These are phyloP conservation scores for Debaryomycetaceae sp. DNA, from an alignment of 1,139 yeast species.

Conservation along the genomic window DNA sequence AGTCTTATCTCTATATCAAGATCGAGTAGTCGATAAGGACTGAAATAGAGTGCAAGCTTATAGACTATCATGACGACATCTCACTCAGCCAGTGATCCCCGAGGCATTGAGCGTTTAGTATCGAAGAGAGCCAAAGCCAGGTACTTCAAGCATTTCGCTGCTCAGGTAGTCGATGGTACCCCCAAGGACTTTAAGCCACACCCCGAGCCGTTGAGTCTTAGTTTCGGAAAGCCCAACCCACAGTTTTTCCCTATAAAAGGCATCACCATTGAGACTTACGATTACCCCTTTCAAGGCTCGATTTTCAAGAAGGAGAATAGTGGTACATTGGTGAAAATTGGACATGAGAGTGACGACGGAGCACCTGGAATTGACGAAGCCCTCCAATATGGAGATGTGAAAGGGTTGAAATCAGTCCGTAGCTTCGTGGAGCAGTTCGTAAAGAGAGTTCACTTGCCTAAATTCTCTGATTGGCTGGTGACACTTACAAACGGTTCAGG, in stretches of 20 bases:
- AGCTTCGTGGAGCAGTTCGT: constrained; percentile 43
- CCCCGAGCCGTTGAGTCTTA: constrained; percentile 44
- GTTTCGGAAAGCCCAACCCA: constrained; percentile 57
- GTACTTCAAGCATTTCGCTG: constrained; percentile 20
- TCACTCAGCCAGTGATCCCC: background rate
- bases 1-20: background rate
- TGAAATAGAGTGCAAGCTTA: too few relatives aligned
- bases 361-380: constrained; percentile 43
- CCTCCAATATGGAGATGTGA: constrained; percentile 45
- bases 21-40: background rate
- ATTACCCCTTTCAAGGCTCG: constrained; percentile 36
- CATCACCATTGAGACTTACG: constrained; percentile 43
- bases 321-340: constrained; percentile 14
- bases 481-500: constrained; percentile 64
- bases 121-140: constrained; percentile 30
- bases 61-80: background rate
- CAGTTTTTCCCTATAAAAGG: constrained; percentile 58
- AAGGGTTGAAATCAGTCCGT: constrained; percentile 42
- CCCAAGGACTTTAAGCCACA: constrained; percentile 44
- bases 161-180: constrained; percentile 17
- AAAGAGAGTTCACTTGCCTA: constrained; percentile 44
- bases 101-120: constrained; percentile 12
- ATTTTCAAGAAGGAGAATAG: constrained; percentile 18
- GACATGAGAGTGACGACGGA: constrained; percentile 17
- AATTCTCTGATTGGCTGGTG: constrained; percentile 52